Evolutionary conservation across 352 stramenopile genomes (phyloP), one percentile per base, ranked within the genome.

Genomic region (Globisporangium ultimum): DNA sequence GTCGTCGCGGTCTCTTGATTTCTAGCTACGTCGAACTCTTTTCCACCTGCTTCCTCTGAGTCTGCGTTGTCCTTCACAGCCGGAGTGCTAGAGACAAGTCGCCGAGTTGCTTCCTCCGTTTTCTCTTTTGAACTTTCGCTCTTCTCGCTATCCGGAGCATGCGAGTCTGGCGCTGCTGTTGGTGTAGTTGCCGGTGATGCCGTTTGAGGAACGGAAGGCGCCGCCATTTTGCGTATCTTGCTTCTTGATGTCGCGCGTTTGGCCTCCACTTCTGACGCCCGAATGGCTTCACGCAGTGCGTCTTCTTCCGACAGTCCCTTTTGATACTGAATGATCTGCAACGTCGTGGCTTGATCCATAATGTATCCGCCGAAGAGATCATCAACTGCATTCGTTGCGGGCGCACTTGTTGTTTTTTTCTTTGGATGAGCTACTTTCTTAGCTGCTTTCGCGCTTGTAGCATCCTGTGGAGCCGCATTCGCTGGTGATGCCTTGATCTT

Each of bases 251-350:
- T 28, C 11, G 41, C 21, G 34, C 52, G 60, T 40, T 47, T 40
- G 2, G 32, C 53, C 7, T 77, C 66, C 7, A 59, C 52, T 50
- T 76, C 57, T 0, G 80, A 92, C 64, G 89, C 81, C 36, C 82
- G 74, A 47, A 92, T 74, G 8, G 78, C 83, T 67, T 89, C 55
- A 17, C 80, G 53, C 17, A 87, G 60, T 4, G 83, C 83, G 42
- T 92, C 83, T 61, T 90, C 83, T 46, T 92, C 83, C 2, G 78
- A 82, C 64, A 92, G 71, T 24, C 84, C 80, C 52, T 87, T 56
- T 56, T 92, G 83, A 45, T 88, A 86, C 41, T 84, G 71, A 24
- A 82, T 80, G 53, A 86, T 75, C 49, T 88, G 64, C 17, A 71
- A 50, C 14, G 68, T 76, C 2, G 67, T 53, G 15, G 58, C 50